Conservation (phyloP, 2,329 filamentous ascomycete species). For the Mycogone perniciosa region DNA sequence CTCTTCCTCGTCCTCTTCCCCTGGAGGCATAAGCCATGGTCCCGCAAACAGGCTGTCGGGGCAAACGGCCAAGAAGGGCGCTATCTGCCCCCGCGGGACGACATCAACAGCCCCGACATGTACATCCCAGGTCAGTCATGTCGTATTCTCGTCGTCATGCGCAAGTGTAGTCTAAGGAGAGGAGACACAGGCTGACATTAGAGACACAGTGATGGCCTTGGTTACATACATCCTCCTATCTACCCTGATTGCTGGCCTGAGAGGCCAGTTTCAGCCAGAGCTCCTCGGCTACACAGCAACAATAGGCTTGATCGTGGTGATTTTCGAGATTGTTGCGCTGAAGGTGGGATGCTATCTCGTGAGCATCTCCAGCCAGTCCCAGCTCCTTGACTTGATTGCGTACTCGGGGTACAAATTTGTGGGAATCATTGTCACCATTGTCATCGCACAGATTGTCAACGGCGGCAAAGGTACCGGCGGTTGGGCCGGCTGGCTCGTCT, state of each 20-base stretch:
- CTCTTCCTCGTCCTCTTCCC: constrained; percentile 90
- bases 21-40: constrained; percentile 97
- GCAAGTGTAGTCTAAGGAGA: neutral
- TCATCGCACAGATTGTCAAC: constrained; percentile 70
- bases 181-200: constrained; percentile 17
- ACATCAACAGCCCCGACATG: constrained; percentile 98
- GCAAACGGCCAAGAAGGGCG: constrained; percentile 64
- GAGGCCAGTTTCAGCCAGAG: constrained; percentile 90
- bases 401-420: constrained; percentile 99
- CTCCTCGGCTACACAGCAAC: constrained; percentile 85
- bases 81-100: constrained; percentile 88
- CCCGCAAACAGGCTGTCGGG: constrained; percentile 73
- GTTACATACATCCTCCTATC: constrained; percentile 96
- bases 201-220: constrained; percentile 70
- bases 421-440: constrained; percentile 84
- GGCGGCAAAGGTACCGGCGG: constrained; percentile 76
- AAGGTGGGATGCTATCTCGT: constrained; percentile 92
- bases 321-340: constrained; percentile 82
- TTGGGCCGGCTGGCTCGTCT: constrained; percentile 83
- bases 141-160: neutral
- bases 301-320: constrained; percentile 72
- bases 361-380: constrained; percentile 88
- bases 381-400: constrained; percentile 87
- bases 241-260: constrained; percentile 80
- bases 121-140: constrained; percentile 71